A percentile compares a stretch with the other conserved stretches of the same genome.
Conservation (phyloP, 1,284 basidiomycete genomes). For the Tilletia caries region DNA sequence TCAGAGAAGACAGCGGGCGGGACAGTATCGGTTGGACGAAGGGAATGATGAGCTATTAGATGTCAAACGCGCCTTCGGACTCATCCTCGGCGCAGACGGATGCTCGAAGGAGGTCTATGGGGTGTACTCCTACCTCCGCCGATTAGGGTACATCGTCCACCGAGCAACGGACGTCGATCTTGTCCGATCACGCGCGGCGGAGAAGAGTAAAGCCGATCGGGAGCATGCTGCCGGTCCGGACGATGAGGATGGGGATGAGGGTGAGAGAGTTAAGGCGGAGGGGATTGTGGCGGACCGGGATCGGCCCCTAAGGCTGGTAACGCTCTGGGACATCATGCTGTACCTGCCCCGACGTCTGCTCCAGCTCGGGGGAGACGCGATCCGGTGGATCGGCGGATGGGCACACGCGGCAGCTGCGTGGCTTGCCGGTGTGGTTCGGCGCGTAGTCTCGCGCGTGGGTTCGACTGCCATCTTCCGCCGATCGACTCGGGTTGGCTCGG, state of each 20-base stretch:
- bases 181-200: constrained; percentile 10
- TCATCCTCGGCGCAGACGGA: background rate
- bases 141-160: constrained; percentile 83
- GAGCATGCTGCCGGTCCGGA: background rate
- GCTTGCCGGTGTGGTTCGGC: background rate
- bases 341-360: constrained; percentile 28
- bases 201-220: background rate
- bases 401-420: background rate
- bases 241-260: constrained; percentile 12
- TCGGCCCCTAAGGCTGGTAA: constrained; percentile 31
- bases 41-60: constrained; percentile 55
- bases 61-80: background rate
- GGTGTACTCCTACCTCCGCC: constrained; percentile 85
- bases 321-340: constrained; percentile 31
- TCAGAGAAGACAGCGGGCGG: constrained; percentile 23
- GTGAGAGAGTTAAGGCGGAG: background rate
- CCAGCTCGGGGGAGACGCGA: constrained; percentile 24
- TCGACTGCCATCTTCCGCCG: background rate
- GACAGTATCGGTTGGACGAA: constrained; percentile 20
- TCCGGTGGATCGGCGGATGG: background rate
- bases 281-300: constrained; percentile 33
- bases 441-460: background rate
- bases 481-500: background rate
- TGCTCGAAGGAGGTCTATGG: constrained; percentile 77
- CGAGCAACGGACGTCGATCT: constrained; percentile 58